Conservation (phyloP, 2,329 filamentous ascomycete species). For the Ceratocystis lukuohia region DNA sequence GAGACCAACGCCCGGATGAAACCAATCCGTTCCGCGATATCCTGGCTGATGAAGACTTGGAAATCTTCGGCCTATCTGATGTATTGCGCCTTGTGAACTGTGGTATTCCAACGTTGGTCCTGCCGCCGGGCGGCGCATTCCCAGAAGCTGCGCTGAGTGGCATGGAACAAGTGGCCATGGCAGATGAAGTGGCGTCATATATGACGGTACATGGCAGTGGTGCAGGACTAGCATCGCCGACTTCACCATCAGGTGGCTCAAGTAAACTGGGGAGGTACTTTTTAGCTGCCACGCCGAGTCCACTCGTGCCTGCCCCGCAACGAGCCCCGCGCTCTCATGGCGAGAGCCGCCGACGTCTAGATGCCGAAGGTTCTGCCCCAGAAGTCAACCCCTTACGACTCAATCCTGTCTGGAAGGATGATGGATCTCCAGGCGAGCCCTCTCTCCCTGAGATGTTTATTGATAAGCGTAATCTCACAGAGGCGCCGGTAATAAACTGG, state of each 20-base stretch:
- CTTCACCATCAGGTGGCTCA: neutral
- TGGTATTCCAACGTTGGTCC: constrained; percentile 4
- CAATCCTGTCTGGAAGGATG: constrained; percentile 16
- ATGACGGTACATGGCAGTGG: constrained; percentile 12
- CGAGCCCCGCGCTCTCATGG: constrained; percentile 2
- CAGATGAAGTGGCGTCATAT: constrained; percentile 14
- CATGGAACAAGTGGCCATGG: constrained; percentile 14
- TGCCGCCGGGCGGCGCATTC: constrained; percentile 13
- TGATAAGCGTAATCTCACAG: neutral
- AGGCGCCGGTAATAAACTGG: constrained; percentile 4
- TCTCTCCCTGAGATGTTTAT: neutral
- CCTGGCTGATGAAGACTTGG: constrained; percentile 17
- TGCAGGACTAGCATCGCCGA: neutral
- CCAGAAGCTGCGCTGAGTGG: neutral
- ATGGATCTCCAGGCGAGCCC: constrained; percentile 10
- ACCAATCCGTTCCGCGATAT: constrained; percentile 17
- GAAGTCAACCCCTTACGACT: constrained; percentile 14
- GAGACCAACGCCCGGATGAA: neutral
- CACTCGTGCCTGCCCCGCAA: constrained; percentile 6
- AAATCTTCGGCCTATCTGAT: constrained; percentile 9
- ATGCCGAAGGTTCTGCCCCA: neutral
- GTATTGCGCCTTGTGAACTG: constrained; percentile 10
- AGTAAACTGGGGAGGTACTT: neutral
- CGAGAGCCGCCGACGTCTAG: neutral
- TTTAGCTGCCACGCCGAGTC: constrained; percentile 1